Conservation (phyloP, 208 protist species). For the Phytomonas sp. region DNA sequence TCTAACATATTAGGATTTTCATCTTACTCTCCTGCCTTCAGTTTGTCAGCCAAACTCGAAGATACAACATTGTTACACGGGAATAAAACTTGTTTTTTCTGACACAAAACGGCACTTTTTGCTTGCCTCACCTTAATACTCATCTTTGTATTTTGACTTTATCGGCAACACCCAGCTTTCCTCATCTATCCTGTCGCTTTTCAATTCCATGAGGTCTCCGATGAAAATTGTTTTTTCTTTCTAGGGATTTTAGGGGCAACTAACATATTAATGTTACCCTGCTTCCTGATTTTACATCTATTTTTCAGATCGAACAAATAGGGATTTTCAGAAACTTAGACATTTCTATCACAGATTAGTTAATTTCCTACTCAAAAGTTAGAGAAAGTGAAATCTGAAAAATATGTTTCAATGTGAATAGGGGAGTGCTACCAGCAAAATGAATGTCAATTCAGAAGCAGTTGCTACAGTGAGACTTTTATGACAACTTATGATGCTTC, state of each 20-base stretch:
- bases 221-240: slow-evolving; percentile 41
- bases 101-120: slow-evolving; percentile 32
- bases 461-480: too few species aligned
- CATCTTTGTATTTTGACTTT: slow-evolving; percentile 47
- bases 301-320: slow-evolving; percentile 8
- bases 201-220: slow-evolving; percentile 18
- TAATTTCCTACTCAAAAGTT: too few species aligned
- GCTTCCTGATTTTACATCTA: slow-evolving; percentile 45
- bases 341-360: too few species aligned
- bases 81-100: neutral
- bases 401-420: too few species aligned
- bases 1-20: neutral
- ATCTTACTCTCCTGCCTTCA: neutral
- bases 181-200: slow-evolving; percentile 25
- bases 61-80: neutral
- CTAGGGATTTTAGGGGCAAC: slow-evolving; percentile 48
- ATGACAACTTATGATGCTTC: too few species aligned
- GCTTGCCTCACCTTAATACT: slow-evolving; percentile 27
- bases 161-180: slow-evolving; percentile 49
- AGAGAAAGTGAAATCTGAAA: too few species aligned
- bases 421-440: too few species aligned
- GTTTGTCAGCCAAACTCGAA: neutral
- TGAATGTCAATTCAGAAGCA: too few species aligned
- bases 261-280: slow-evolving; percentile 34
- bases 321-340: too few species aligned